These are phyloP conservation scores for Rhodomyrtus tomentosa DNA, from an alignment of 345 rosid species.

Conservation along the genomic window DNA sequence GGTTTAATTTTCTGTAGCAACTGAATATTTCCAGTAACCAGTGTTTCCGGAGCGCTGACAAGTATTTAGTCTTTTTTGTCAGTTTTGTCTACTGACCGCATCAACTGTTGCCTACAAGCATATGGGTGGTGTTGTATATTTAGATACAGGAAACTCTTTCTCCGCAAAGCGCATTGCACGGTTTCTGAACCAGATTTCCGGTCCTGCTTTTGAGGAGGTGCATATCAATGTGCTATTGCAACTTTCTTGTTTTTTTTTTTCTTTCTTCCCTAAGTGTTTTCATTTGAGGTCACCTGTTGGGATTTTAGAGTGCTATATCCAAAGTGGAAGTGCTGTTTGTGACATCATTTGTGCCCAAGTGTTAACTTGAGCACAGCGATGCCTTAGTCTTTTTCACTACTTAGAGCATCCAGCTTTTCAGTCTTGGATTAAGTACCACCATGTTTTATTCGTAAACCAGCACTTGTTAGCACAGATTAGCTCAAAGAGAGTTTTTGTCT, in stretches of 20 bases:
- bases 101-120: conserved; percentile 39
- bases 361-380: neutral
- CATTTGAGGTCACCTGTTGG: neutral
- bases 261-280: neutral
- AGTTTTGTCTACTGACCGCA: conserved; percentile 66
- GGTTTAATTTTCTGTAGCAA: neutral
- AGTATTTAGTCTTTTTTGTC: neutral
- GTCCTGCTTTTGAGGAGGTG: conserved; percentile 28
- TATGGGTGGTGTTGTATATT: conserved; percentile 33
- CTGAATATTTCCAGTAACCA: neutral
- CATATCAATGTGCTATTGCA: neutral
- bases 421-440: neutral
- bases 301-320: neutral
- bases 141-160: conserved; percentile 82
- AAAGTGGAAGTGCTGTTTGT: neutral
- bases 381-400: neutral
- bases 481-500: neutral
- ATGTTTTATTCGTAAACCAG: neutral
- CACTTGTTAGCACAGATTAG: neutral
- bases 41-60: neutral
- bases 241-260: neutral
- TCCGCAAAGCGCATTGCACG: conserved; percentile 51
- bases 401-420: neutral
- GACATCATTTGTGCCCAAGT: neutral
- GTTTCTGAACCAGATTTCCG: conserved; percentile 22